These are phyloP conservation scores for Trichosporon ovoides DNA, from an alignment of 1,284 basidiomycete genomes.

Conservation along the genomic window DNA sequence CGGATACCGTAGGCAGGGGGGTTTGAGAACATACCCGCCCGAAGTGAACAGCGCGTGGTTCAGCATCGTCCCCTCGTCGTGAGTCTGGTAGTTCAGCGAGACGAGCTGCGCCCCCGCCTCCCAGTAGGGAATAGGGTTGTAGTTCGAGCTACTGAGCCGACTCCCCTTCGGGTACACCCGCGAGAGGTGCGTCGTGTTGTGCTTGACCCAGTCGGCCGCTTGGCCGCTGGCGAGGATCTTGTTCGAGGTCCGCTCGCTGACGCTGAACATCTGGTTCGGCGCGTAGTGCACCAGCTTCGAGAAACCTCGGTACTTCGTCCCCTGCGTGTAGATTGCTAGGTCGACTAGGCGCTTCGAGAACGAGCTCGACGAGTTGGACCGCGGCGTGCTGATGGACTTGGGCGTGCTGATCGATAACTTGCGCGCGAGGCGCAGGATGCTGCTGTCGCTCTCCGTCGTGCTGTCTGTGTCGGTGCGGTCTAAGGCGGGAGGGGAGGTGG, in stretches of 20 bases:
- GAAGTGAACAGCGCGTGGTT: constrained; percentile 92
- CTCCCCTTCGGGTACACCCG: constrained; percentile 85
- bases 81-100: constrained; percentile 96
- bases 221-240: constrained; percentile 54
- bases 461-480: constrained; percentile 24
- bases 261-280: constrained; percentile 83
- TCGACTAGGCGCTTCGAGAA: constrained; percentile 71
- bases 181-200: constrained; percentile 78
- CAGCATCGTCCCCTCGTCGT: constrained; percentile 60
- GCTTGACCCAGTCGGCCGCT: constrained; percentile 71
- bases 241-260: constrained; percentile 75
- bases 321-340: constrained; percentile 88
- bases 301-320: constrained; percentile 89
- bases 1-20: constrained; percentile 61
- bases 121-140: constrained; percentile 86
- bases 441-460: constrained; percentile 46
- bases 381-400: no score
- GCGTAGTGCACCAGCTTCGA: constrained; percentile 85
- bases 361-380: constrained; percentile 47
- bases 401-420: constrained; percentile 26
- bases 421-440: constrained; percentile 32
- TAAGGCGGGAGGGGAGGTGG: constrained; percentile 4
- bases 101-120: constrained; percentile 86
- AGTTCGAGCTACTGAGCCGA: constrained; percentile 79
- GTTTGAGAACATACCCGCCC: constrained; percentile 87